Evolutionary conservation across 2,329 filamentous ascomycete species (phyloP).

Genomic region (Phyllosticta paracitricarpa): DNA sequence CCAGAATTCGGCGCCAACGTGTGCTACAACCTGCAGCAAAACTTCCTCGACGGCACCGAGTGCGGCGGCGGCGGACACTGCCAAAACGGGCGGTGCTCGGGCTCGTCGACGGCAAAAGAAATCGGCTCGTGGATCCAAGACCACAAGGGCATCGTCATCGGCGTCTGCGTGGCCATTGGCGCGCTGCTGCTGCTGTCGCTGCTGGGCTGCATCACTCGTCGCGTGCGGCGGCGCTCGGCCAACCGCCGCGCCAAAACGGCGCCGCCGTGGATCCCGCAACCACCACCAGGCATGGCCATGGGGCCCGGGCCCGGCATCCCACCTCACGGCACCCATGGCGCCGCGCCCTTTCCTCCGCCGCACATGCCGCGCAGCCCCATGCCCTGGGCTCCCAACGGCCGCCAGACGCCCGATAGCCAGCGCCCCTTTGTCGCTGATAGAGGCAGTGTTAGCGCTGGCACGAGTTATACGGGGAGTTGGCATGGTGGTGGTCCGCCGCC

Average conservation of each 20-base stretch:
- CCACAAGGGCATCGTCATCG: conserved; percentile 76
- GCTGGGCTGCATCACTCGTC: conserved; percentile 54
- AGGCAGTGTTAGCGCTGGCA: not conserved
- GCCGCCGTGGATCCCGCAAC: not conserved
- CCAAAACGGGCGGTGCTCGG: conserved; percentile 65
- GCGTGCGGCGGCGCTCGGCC: conserved; percentile 32
- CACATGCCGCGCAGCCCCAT: not conserved
- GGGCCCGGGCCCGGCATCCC: not conserved
- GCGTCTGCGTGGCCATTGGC: conserved; percentile 61
- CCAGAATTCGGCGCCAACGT: conserved; percentile 54
- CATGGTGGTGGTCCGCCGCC: not conserved
- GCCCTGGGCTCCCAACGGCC: not conserved
- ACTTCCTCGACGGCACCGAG: conserved; percentile 84
- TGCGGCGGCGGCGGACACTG: conserved; percentile 77
- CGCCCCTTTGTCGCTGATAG: not conserved
- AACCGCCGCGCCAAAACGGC: not conserved
- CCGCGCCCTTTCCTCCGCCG: not conserved
- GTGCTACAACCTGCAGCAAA: conserved; percentile 73
- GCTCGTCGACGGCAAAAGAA: conserved; percentile 58
- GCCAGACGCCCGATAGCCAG: not conserved
- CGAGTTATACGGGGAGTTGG: not conserved
- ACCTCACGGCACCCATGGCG: not conserved
- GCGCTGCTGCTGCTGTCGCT: conserved; percentile 57
- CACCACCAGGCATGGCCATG: not conserved
- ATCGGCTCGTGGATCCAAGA: conserved; percentile 65